Conservation (phyloP, 1,284 basidiomycete genomes). For the Naganishia albida region DNA sequence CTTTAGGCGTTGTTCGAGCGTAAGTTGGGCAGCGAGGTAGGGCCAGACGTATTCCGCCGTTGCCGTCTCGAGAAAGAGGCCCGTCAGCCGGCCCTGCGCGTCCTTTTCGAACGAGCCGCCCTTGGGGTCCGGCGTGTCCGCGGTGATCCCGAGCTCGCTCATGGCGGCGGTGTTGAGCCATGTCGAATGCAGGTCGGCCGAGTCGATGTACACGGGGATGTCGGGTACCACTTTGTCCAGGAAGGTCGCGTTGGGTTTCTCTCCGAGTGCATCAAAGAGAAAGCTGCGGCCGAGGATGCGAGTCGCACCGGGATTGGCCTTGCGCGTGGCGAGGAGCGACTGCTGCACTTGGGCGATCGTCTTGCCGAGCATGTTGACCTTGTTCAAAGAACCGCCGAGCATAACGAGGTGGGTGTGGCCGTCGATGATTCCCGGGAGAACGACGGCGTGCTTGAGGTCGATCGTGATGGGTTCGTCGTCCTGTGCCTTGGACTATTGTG, state of each 20-base stretch:
- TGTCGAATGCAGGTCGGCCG: conserved; percentile 41
- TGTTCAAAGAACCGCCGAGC: conserved; percentile 37
- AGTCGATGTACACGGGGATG: conserved; percentile 43
- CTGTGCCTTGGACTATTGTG: too few relatives aligned
- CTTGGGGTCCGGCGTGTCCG: conserved; percentile 34
- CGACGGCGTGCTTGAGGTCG: conserved; percentile 37
- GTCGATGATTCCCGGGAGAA: conserved; percentile 43
- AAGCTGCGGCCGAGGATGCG: conserved; percentile 37
- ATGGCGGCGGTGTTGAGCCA: conserved; percentile 42
- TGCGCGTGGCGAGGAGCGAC: conserved; percentile 9
- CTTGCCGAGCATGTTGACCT: conserved; percentile 31
- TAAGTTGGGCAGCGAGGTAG: conserved; percentile 35
- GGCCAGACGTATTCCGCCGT: conserved; percentile 40
- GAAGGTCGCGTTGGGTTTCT: conserved; percentile 31
- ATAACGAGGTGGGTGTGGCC: conserved; percentile 42
- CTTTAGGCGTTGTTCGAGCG: conserved; percentile 33
- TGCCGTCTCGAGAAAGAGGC: conserved; percentile 39
- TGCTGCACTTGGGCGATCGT: conserved; percentile 35
- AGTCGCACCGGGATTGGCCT: conserved; percentile 30
- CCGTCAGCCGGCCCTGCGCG: conserved; percentile 38
- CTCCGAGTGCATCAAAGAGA: conserved; percentile 36
- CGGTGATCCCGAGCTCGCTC: conserved; percentile 37
- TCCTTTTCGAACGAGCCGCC: conserved; percentile 42
- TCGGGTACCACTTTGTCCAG: conserved; percentile 39
- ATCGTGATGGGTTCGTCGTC: background rate